phyloP scores from a whole-genome alignment of 352 stramenopile genomes.

The Globisporangium cylindrosporum region DNA sequence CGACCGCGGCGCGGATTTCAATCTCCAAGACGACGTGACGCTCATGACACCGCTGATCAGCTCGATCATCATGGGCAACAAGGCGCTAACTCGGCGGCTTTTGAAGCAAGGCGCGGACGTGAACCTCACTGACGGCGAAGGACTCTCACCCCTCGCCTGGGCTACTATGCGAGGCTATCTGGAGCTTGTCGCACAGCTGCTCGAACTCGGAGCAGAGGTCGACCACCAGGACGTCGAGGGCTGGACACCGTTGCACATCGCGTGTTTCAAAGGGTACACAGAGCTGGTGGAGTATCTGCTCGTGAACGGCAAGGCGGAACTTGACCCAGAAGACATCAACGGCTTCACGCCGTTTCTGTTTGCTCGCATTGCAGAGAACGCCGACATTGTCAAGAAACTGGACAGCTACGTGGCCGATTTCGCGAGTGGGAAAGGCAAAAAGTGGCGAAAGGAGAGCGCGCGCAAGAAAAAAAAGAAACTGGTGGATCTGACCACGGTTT shows the following conservation, averaged over 20 bases:
- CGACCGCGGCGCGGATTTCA: slow-evolving; percentile 62
- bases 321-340: slow-evolving; percentile 56
- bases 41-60: slow-evolving; percentile 66
- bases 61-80: slow-evolving; percentile 83
- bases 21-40: slow-evolving; percentile 57
- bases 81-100: slow-evolving; percentile 57
- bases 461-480: slow-evolving; percentile 29
- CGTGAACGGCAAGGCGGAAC: slow-evolving; percentile 37
- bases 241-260: slow-evolving; percentile 71
- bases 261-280: slow-evolving; percentile 66
- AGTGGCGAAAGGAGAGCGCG: slow-evolving; percentile 21
- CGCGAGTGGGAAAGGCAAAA: slow-evolving; percentile 29
- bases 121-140: slow-evolving; percentile 54
- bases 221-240: slow-evolving; percentile 60
- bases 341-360: slow-evolving; percentile 73
- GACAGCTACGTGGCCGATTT: slow-evolving; percentile 44
- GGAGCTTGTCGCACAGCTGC: slow-evolving; percentile 65
- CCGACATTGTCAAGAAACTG: slow-evolving; percentile 54
- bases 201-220: slow-evolving; percentile 56
- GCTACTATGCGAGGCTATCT: slow-evolving; percentile 66
- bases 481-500: slow-evolving; percentile 23
- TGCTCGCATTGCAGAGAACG: slow-evolving; percentile 63
- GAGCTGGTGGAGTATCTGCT: slow-evolving; percentile 75
- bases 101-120: slow-evolving; percentile 55
- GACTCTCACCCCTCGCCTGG: slow-evolving; percentile 65